These are phyloP conservation scores for Pyrenochaeta sp. DNA, from an alignment of 2,329 filamentous ascomycete genomes.

Conservation along the genomic window DNA sequence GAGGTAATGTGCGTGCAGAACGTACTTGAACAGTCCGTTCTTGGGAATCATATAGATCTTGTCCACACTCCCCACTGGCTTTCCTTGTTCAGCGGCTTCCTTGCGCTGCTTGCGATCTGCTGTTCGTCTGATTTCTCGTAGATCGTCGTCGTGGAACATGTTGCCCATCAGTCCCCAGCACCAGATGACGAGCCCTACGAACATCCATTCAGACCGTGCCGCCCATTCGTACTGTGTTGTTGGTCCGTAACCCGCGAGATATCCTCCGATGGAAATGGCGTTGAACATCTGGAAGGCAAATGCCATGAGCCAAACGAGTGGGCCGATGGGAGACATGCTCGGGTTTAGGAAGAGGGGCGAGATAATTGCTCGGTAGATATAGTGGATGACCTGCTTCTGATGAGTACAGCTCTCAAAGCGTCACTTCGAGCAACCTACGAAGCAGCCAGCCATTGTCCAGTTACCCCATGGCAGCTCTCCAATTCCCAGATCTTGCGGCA, in stretches of 20 bases:
- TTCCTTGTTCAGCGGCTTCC: conserved; percentile 55
- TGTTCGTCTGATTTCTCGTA: conserved; percentile 83
- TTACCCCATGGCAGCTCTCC: conserved; percentile 76
- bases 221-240: conserved; percentile 65
- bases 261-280: conserved; percentile 78
- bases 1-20: conserved; percentile 94
- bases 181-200: conserved; percentile 77
- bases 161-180: conserved; percentile 79
- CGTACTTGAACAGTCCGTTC: conserved; percentile 80
- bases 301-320: conserved; percentile 70
- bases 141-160: conserved; percentile 87
- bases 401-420: conserved; percentile 10
- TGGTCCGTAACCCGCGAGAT: conserved; percentile 82
- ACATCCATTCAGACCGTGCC: conserved; percentile 55
- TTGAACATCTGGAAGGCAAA: conserved; percentile 82
- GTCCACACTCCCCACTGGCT: conserved; percentile 63
- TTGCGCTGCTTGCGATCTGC: conserved; percentile 68
- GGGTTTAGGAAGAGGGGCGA: conserved; percentile 82
- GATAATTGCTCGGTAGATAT: conserved; percentile 86
- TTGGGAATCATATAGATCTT: conserved; percentile 90
- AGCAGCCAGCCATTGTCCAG: conserved; percentile 76
- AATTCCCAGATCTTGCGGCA: conserved; percentile 68
- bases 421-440: conserved; percentile 50
- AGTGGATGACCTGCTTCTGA: conserved; percentile 73
- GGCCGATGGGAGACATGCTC: conserved; percentile 90